Evolutionary conservation across 192 early-diverging fungal genomes (phyloP).

Genomic region (Coemansia sp.): DNA sequence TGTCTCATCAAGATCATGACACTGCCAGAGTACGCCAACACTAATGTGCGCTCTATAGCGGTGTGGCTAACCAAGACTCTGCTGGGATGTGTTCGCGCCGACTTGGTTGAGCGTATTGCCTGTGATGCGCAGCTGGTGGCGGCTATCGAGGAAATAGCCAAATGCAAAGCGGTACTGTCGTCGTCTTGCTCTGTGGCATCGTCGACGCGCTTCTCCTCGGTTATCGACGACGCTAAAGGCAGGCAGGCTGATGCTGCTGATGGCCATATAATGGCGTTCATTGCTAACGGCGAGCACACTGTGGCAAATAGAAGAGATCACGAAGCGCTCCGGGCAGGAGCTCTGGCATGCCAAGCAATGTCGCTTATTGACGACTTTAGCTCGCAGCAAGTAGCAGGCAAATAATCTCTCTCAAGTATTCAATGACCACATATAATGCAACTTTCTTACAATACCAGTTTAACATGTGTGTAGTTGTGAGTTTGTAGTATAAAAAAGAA

Average conservation of each 20-base stretch:
- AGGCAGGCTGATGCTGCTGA: not conserved
- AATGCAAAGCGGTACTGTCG: not conserved
- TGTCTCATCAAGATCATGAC: conserved; percentile 20
- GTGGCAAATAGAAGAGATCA: not conserved
- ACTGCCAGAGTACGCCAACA: conserved; percentile 19
- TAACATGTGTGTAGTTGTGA: not conserved
- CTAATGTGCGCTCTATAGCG: conserved; percentile 32
- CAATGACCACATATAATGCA: not conserved
- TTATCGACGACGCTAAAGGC: not conserved
- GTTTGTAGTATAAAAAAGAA: not conserved
- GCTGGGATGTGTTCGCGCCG: conserved; percentile 21
- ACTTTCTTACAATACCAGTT: not conserved
- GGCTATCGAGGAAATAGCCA: conserved; percentile 32
- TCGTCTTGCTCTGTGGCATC: conserved; percentile 11
- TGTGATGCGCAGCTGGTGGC: conserved; percentile 30
- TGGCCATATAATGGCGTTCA: not conserved
- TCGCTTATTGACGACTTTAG: not conserved
- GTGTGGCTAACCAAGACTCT: conserved; percentile 41
- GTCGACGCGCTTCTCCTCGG: conserved; percentile 6
- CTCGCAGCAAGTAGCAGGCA: not conserved
- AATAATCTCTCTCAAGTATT: not conserved
- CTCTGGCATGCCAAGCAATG: conserved; percentile 1
- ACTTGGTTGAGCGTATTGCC: conserved; percentile 20
- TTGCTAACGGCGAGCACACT: not conserved
- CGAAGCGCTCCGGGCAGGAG: not conserved